These are phyloP conservation scores for Ophiostoma sp. DNA, from an alignment of 2,329 filamentous ascomycete genomes.

Conservation along the genomic window DNA sequence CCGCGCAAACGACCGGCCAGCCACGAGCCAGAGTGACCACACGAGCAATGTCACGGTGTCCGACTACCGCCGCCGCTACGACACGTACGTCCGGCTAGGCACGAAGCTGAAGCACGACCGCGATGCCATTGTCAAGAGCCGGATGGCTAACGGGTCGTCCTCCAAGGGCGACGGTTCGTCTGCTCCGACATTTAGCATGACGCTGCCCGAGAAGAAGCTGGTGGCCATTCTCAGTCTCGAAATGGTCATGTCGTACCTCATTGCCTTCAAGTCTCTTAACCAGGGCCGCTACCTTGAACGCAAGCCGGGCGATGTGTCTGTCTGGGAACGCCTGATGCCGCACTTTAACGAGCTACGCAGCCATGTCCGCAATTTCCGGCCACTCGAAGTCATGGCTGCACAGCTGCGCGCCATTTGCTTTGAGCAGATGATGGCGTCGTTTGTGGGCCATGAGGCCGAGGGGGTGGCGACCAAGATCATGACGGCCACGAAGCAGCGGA, in stretches of 20 bases:
- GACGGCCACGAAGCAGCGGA: slow-evolving; percentile 32
- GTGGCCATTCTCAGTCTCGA: slow-evolving; percentile 49
- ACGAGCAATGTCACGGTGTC: slow-evolving; percentile 33
- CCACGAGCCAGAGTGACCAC: slow-evolving; percentile 39
- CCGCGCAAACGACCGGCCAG: slow-evolving; percentile 42
- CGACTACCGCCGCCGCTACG: slow-evolving; percentile 41
- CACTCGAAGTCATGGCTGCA: slow-evolving; percentile 44
- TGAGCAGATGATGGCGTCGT: slow-evolving; percentile 43
- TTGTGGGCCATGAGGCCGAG: slow-evolving; percentile 37
- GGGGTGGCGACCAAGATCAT: slow-evolving; percentile 35
- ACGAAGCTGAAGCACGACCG: slow-evolving; percentile 56
- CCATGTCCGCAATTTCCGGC: slow-evolving; percentile 40
- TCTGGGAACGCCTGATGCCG: slow-evolving; percentile 49
- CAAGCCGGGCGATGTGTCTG: slow-evolving; percentile 43
- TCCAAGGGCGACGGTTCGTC: slow-evolving; percentile 29
- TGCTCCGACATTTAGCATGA: slow-evolving; percentile 11
- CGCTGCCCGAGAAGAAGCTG: slow-evolving; percentile 43
- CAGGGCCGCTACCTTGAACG: slow-evolving; percentile 47
- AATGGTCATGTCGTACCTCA: slow-evolving; percentile 55
- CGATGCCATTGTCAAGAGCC: slow-evolving; percentile 46
- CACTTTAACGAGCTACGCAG: slow-evolving; percentile 45
- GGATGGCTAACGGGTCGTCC: slow-evolving; percentile 28
- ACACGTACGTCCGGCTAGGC: slow-evolving; percentile 45
- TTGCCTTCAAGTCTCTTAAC: slow-evolving; percentile 53
- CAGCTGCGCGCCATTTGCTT: slow-evolving; percentile 48